These are phyloP conservation scores for Ophiocordyceps polyrhachis-furcata DNA, from an alignment of 2,329 filamentous ascomycete genomes.

Conservation along the genomic window DNA sequence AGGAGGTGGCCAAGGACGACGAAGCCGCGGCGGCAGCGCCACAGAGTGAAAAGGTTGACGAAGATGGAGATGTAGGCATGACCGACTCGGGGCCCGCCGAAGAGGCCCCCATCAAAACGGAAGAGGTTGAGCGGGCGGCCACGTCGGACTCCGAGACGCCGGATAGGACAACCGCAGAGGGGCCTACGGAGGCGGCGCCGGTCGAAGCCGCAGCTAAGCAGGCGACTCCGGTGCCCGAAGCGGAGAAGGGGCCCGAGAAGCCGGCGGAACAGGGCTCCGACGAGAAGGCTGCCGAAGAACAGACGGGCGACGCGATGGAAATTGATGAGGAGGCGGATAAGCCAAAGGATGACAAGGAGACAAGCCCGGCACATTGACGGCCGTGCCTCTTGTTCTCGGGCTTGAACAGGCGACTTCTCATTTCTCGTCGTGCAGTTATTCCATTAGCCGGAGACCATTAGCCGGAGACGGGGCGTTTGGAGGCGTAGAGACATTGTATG, in stretches of 20 bases:
- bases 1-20: constrained; percentile 7
- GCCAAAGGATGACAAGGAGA: constrained; percentile 8
- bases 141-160: constrained; percentile 13
- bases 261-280: constrained; percentile 5
- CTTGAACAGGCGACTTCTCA: neutral
- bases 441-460: neutral
- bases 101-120: constrained; percentile 19
- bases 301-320: constrained; percentile 14
- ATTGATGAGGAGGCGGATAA: constrained; percentile 11
- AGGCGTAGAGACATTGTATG: neutral
- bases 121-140: constrained; percentile 17
- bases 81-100: constrained; percentile 16
- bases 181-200: constrained; percentile 5
- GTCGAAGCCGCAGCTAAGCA: constrained; percentile 2
- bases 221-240: constrained; percentile 4
- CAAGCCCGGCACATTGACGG: constrained; percentile 4
- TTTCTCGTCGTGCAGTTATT: neutral
- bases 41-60: constrained; percentile 19
- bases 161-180: constrained; percentile 11
- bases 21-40: constrained; percentile 1
- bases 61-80: constrained; percentile 34
- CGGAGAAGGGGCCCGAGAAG: constrained; percentile 7
- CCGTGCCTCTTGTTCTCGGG: neutral
- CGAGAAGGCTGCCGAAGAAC: constrained; percentile 2
- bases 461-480: neutral